A percentile compares a stretch with the other conserved stretches of the same genome.
Evolutionary conservation across 164 flowering plant genomes (phyloP).

Genomic region (Amborella trichopoda): DNA sequence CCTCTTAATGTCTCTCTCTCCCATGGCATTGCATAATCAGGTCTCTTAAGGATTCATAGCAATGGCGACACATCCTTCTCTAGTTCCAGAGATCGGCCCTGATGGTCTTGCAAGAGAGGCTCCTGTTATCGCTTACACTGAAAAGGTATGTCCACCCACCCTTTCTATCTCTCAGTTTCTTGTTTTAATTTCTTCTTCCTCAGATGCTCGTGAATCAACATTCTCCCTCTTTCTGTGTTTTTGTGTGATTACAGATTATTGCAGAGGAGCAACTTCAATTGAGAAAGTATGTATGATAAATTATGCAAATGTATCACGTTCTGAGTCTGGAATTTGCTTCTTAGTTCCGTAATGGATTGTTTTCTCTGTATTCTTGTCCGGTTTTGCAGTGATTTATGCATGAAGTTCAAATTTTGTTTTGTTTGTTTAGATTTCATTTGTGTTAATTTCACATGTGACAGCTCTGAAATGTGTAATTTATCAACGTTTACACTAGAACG

Average conservation of each 20-base stretch:
- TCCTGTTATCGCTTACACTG: constrained; percentile 88
- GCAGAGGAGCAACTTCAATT: constrained; percentile 84
- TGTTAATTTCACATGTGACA: too few relatives aligned
- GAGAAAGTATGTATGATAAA: constrained; percentile 42
- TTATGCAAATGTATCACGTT: not conserved
- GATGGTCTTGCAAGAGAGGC: constrained; percentile 82
- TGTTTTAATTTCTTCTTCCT: not conserved
- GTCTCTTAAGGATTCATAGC: too few relatives aligned
- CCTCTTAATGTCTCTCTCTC: not conserved
- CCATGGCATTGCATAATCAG: too few relatives aligned
- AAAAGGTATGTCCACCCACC: constrained; percentile 37
- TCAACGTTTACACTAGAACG: too few relatives aligned
- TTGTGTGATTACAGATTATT: constrained; percentile 42
- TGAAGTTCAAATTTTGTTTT: too few relatives aligned
- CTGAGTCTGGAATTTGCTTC: not conserved
- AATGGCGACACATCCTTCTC: constrained; percentile 41
- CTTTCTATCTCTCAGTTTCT: constrained; percentile 1
- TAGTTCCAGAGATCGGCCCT: constrained; percentile 83
- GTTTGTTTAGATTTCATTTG: too few relatives aligned
- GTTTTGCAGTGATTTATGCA: too few relatives aligned
- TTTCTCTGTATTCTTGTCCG: too few relatives aligned
- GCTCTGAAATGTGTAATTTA: too few relatives aligned
- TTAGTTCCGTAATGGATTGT: too few relatives aligned
- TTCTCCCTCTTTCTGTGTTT: not conserved
- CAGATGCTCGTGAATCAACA: too few relatives aligned